Evolutionary conservation across 805 yeast genomes (phyloP), one percentile per base, ranked within the genome.

Genomic region (Hanseniaspora pseudoguilliermondii): DNA sequence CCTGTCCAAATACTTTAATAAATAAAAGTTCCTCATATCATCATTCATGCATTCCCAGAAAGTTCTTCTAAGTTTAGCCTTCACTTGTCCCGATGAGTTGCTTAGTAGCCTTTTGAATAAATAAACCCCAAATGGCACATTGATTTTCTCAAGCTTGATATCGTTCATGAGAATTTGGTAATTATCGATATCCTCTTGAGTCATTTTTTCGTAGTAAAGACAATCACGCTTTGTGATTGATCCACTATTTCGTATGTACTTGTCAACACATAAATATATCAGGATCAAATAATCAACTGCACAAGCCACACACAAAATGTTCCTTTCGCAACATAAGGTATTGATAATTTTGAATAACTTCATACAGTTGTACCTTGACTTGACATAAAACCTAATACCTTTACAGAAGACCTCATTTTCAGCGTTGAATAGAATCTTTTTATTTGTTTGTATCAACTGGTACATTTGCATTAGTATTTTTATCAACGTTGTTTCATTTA

Each of bases 401-500:
- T 46, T 46, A 15, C 49, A 46, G 34, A 46, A 46, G 9, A 46
- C 49, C 11, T 46, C 27, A 5, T 46, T 32, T 34, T 46, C 49
- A 5, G 49, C 47, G 3, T 18, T 13, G n/a, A 41, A 34, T n/a
- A 53, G 23, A 9, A 53, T 39, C 23, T 53, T 53, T 46, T 53
- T 56, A n/a, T 41, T 40, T 18, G 40, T 29, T 25, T 47, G 54
- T 11, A 40, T 29, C 15, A 35, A 36, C 8, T 47, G 54, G 8
- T 40, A 47, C 27, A 41, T 23, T n/a, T 38, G 46, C 35, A 21
- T 32, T 35, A 51, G 18, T 35, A 41, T 27, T 32, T 18, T 20
- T 29, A 44, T 70, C 60, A 11, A 71, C 67, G 59, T 70, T 71
- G 54, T 72, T 73, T 1, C 75, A 69, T 6, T 74, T 71, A 6